phyloP scores from a whole-genome alignment of 768 basidiomycete species.

The Phylloporus rhodoxanthus region DNA sequence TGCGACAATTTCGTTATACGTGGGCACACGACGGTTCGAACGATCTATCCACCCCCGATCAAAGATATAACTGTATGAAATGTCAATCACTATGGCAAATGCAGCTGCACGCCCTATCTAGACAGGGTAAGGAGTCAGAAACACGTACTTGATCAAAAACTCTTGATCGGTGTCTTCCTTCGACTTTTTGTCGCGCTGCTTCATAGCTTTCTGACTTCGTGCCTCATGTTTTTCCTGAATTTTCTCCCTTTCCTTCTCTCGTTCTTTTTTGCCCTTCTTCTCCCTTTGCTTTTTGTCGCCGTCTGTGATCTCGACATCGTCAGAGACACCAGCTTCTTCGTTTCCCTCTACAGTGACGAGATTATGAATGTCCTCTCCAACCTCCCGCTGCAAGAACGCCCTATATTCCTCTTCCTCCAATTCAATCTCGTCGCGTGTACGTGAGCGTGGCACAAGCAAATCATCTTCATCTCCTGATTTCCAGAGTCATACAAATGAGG shows the following conservation, averaged over 20 bases:
- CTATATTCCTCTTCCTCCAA: slow-evolving; percentile 83
- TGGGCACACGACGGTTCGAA: slow-evolving; percentile 66
- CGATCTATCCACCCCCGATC: slow-evolving; percentile 97
- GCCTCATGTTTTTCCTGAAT: slow-evolving; percentile 18
- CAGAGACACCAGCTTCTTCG: slow-evolving; percentile 11
- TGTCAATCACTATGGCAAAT: not conserved
- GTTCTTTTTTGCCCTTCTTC: slow-evolving; percentile 30
- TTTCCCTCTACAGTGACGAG: slow-evolving; percentile 52
- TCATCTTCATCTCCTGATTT: slow-evolving; percentile 51
- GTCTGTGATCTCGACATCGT: slow-evolving; percentile 25
- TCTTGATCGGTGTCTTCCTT: slow-evolving; percentile 74
- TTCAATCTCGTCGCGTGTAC: slow-evolving; percentile 71
- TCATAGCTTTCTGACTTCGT: slow-evolving; percentile 19
- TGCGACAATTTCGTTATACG: slow-evolving; percentile 72
- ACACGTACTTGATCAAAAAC: slow-evolving; percentile 80
- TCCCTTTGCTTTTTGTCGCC: slow-evolving; percentile 29
- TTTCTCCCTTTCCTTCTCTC: slow-evolving; percentile 28
- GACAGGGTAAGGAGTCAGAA: not conserved
- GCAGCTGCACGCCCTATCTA: not conserved
- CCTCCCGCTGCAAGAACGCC: slow-evolving; percentile 73
- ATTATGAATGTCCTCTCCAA: slow-evolving; percentile 65
- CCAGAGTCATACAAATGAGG: not conserved
- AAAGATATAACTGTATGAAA: slow-evolving; percentile 72
- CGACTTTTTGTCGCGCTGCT: slow-evolving; percentile 23
- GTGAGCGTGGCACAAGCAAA: slow-evolving; percentile 67